phyloP scores from a whole-genome alignment of 805 yeast genomes.

The Brettanomyces bruxellensis region DNA sequence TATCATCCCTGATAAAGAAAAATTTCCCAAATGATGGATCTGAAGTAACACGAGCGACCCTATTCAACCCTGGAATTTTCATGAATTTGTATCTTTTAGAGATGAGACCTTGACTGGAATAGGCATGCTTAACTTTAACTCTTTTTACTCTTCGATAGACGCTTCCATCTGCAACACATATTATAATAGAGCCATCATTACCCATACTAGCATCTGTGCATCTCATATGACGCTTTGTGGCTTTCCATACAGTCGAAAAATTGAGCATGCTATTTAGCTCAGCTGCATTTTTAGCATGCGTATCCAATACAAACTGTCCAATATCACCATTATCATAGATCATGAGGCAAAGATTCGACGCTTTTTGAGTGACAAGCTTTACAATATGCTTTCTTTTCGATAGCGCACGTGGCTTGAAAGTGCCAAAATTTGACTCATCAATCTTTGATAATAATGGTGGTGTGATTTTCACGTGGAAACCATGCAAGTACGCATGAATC shows the following conservation, averaged over 20 bases:
- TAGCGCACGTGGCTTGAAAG: slow-evolving; percentile 43
- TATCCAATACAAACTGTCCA: slow-evolving; percentile 27
- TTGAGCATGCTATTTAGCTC: slow-evolving; percentile 34
- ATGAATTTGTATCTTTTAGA: slow-evolving; percentile 38
- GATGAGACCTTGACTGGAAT: slow-evolving; percentile 12
- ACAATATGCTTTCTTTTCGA: slow-evolving; percentile 30
- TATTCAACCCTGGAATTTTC: slow-evolving; percentile 44
- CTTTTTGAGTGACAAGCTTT: slow-evolving; percentile 27
- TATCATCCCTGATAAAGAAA: slow-evolving; percentile 57
- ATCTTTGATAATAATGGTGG: slow-evolving; percentile 24
- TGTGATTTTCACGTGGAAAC: slow-evolving; percentile 43
- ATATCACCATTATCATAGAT: slow-evolving; percentile 56
- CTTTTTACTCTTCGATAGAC: slow-evolving; percentile 40
- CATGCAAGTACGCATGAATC: slow-evolving; percentile 51
- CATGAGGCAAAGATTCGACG: slow-evolving; percentile 36
- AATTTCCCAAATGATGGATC: slow-evolving; percentile 59
- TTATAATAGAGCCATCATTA: slow-evolving; percentile 56
- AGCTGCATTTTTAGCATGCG: slow-evolving; percentile 21
- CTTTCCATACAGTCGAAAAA: slow-evolving; percentile 50
- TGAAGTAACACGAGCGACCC: slow-evolving; percentile 6
- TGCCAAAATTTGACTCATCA: slow-evolving; percentile 38
- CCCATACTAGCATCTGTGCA: slow-evolving; percentile 64
- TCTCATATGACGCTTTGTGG: slow-evolving; percentile 44
- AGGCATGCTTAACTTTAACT: slow-evolving; percentile 23
- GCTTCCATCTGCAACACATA: slow-evolving; percentile 64